Percentiles rank a stretch among this genome's conserved stretches.
These are phyloP conservation scores for Paracorniculantispora psalliotae DNA, from an alignment of 2,329 filamentous ascomycete species.

Conservation along the genomic window DNA sequence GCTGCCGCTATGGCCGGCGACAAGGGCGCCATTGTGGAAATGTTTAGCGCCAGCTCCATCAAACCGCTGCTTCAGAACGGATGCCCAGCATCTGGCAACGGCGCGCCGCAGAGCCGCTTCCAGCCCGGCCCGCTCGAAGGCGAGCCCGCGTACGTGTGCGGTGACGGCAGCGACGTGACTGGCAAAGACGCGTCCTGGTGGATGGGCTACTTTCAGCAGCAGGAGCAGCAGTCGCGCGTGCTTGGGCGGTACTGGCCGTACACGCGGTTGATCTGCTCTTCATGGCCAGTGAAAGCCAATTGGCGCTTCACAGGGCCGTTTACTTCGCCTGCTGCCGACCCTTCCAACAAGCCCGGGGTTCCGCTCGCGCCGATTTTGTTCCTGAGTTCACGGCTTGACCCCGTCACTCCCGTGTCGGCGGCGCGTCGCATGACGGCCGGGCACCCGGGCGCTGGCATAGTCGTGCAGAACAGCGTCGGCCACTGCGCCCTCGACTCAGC, in stretches of 20 bases:
- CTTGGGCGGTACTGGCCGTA: slow-evolving; percentile 29
- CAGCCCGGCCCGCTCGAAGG: slow-evolving; percentile 18
- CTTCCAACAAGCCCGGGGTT: not conserved
- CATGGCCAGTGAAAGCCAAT: not conserved
- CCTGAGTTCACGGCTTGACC: slow-evolving; percentile 33
- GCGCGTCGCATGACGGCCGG: not conserved
- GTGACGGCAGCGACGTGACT: slow-evolving; percentile 27
- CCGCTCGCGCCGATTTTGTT: slow-evolving; percentile 35
- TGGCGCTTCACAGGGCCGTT: not conserved
- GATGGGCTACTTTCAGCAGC: slow-evolving; percentile 24
- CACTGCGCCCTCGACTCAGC: not conserved
- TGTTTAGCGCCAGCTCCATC: not conserved
- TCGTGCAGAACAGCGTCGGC: not conserved
- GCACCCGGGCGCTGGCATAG: not conserved
- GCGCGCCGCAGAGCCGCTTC: not conserved
- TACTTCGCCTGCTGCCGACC: slow-evolving; percentile 25
- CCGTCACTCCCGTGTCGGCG: slow-evolving; percentile 27
- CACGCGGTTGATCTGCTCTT: slow-evolving; percentile 34
- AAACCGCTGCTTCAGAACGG: not conserved
- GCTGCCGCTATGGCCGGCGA: slow-evolving; percentile 18
- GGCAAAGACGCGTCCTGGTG: slow-evolving; percentile 22
- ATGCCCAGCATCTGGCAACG: not conserved
- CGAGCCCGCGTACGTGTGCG: slow-evolving; percentile 26
- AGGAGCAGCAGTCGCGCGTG: slow-evolving; percentile 24
- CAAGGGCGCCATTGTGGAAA: not conserved